Evolutionary conservation across 139 green algal genomes (phyloP).

Genomic region (Coelastrella sp.): DNA sequence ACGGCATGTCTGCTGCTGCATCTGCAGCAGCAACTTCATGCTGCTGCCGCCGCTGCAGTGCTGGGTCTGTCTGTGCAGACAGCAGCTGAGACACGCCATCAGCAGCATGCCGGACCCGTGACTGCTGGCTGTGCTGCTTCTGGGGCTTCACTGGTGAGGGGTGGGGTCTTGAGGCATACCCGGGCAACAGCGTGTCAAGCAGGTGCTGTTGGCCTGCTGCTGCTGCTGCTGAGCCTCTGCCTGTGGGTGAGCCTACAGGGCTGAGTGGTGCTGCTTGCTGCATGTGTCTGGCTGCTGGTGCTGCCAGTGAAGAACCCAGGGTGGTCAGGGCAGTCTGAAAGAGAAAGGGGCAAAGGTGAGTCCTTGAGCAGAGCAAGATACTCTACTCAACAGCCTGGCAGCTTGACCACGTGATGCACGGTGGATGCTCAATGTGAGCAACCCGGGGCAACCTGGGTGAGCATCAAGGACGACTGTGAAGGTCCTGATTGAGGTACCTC

Average conservation of each 20-base stretch:
- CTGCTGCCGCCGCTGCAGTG: too few relatives aligned
- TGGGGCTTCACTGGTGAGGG: constrained; percentile 58
- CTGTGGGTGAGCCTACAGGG: background rate
- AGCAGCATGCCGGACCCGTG: background rate
- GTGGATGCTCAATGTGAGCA: too few relatives aligned
- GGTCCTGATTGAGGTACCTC: too few relatives aligned
- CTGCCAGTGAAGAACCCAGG: background rate
- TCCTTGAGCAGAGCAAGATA: background rate
- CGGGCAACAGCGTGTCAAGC: constrained; percentile 68
- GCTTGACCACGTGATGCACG: too few relatives aligned
- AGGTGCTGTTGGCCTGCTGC: constrained; percentile 16
- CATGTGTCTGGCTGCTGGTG: constrained; percentile 20
- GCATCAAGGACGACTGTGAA: too few relatives aligned
- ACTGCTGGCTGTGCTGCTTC: background rate
- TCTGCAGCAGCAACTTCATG: too few relatives aligned
- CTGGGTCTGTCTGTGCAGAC: background rate
- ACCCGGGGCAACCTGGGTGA: too few relatives aligned
- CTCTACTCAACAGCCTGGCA: background rate
- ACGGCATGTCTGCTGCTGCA: too few relatives aligned
- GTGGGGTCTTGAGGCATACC: constrained; percentile 72
- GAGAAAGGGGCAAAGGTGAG: background rate
- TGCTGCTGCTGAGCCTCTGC: constrained; percentile 6
- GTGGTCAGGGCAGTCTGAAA: constrained; percentile 32
- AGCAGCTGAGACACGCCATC: background rate
- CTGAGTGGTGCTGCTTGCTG: background rate